A percentile compares a stretch with the other conserved stretches of the same genome.
Conservation (phyloP, 2,329 filamentous ascomycete genomes). For the Paraphaeosphaeria minitans region DNA sequence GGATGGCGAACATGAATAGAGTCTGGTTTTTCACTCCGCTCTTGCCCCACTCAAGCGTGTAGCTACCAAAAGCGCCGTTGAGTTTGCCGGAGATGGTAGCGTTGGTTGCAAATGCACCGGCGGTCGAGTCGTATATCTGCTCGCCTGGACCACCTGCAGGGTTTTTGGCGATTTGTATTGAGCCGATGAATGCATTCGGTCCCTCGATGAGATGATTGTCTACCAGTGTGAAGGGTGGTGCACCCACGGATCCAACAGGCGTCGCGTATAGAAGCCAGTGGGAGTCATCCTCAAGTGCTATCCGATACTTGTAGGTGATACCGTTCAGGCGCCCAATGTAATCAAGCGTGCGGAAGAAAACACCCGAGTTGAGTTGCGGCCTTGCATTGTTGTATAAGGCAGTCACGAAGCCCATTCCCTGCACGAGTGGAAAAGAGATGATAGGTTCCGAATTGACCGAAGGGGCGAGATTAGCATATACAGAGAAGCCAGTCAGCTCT, state of each 20-base stretch:
- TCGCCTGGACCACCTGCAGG: constrained; percentile 59
- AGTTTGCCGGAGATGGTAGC: constrained; percentile 58
- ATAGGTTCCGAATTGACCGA: constrained; percentile 59
- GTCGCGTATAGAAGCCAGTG: constrained; percentile 82
- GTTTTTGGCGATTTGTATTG: constrained; percentile 84
- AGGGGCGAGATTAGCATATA: constrained; percentile 70
- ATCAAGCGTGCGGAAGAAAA: constrained; percentile 74
- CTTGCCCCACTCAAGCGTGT: constrained; percentile 74
- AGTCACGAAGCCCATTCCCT: constrained; percentile 89
- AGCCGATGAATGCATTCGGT: constrained; percentile 71
- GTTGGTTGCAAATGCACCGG: constrained; percentile 74
- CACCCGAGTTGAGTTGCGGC: constrained; percentile 74
- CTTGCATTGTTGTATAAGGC: constrained; percentile 72
- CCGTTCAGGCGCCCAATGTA: constrained; percentile 38
- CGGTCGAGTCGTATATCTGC: constrained; percentile 73
- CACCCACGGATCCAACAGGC: constrained; percentile 57
- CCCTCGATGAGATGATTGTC: constrained; percentile 71
- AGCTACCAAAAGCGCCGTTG: constrained; percentile 62
- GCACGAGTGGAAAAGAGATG: constrained; percentile 80
- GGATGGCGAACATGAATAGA: constrained; percentile 86
- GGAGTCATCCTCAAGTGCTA: constrained; percentile 70
- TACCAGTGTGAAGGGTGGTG: constrained; percentile 71
- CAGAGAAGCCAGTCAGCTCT: constrained; percentile 61
- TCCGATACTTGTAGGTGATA: constrained; percentile 75
- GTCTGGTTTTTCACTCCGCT: constrained; percentile 63